A percentile compares a stretch with the other conserved stretches of the same genome.
phyloP scores from a whole-genome alignment of 2,329 filamentous ascomycete species.

The Camillea tinctor region DNA sequence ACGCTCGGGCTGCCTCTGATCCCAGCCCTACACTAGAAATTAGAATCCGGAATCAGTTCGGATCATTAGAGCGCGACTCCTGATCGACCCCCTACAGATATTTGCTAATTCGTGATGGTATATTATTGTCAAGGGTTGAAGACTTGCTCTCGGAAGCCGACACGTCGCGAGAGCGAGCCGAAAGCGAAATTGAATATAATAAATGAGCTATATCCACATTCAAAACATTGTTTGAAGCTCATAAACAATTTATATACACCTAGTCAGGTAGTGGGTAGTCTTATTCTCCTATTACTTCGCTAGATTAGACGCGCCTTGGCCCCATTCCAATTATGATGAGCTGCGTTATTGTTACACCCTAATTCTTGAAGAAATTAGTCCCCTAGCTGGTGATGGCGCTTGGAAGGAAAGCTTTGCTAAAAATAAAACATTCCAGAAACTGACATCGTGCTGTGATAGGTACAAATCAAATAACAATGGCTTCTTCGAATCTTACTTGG shows the following conservation, averaged over 20 bases:
- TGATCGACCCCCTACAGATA: background rate
- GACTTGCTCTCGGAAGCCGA: background rate
- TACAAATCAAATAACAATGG: background rate
- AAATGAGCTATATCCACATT: background rate
- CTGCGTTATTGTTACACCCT: too few species aligned
- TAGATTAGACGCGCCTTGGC: too few species aligned
- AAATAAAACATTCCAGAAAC: too few species aligned
- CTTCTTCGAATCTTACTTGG: background rate
- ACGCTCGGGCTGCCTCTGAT: background rate
- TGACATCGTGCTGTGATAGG: too few species aligned
- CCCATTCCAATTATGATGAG: too few species aligned
- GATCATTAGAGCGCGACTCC: background rate
- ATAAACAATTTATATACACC: background rate
- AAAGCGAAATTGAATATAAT: background rate
- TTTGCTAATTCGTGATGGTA: background rate
- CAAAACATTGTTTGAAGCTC: background rate
- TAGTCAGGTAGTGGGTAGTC: background rate
- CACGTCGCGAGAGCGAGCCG: background rate
- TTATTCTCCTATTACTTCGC: too few species aligned
- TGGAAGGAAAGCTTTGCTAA: too few species aligned
- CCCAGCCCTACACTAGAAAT: background rate
- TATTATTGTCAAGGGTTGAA: background rate
- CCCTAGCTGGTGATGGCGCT: too few species aligned
- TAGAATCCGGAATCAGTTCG: background rate
- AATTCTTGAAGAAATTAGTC: too few species aligned